Evolutionary conservation across 306 rosid species (phyloP).

Genomic region (Corylus avellana): DNA sequence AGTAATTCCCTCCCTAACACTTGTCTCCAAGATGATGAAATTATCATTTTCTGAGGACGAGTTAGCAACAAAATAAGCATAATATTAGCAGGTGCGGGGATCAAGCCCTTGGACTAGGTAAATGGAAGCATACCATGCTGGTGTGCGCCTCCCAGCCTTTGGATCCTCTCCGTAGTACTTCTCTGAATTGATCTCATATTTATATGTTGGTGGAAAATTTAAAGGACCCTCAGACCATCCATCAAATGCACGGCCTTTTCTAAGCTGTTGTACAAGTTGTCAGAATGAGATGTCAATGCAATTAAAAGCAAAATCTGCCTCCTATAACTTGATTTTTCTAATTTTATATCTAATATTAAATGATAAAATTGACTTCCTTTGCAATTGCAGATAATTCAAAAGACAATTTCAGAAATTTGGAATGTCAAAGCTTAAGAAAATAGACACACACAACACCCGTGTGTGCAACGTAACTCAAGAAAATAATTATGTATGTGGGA

Average conservation of each 20-base stretch:
- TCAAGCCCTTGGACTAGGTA: conserved; percentile 16
- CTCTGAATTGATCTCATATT: conserved; percentile 75
- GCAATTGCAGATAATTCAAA: not conserved
- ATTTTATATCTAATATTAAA: not conserved
- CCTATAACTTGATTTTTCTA: not conserved
- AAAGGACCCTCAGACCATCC: conserved; percentile 96
- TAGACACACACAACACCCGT: not conserved
- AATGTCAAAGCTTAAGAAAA: not conserved
- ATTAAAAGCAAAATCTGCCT: conserved; percentile 19
- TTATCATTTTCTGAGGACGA: not conserved
- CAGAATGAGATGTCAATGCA: conserved; percentile 39
- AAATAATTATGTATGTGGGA: not conserved
- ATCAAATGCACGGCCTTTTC: conserved; percentile 70
- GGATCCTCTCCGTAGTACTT: conserved; percentile 84
- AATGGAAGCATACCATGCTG: conserved; percentile 78
- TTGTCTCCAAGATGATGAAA: not conserved
- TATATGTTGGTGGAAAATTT: conserved; percentile 87
- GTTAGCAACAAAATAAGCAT: not conserved
- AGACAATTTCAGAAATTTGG: not conserved
- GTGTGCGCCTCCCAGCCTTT: conserved; percentile 71
- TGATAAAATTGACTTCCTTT: not conserved
- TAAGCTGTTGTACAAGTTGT: conserved; percentile 67
- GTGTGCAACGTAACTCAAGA: not conserved
- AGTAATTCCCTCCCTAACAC: no score
- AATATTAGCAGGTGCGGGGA: conserved; percentile 20